phyloP scores from a whole-genome alignment of 2,329 filamentous ascomycete genomes.

The Ophiocordyceps camponoti-saundersi region DNA sequence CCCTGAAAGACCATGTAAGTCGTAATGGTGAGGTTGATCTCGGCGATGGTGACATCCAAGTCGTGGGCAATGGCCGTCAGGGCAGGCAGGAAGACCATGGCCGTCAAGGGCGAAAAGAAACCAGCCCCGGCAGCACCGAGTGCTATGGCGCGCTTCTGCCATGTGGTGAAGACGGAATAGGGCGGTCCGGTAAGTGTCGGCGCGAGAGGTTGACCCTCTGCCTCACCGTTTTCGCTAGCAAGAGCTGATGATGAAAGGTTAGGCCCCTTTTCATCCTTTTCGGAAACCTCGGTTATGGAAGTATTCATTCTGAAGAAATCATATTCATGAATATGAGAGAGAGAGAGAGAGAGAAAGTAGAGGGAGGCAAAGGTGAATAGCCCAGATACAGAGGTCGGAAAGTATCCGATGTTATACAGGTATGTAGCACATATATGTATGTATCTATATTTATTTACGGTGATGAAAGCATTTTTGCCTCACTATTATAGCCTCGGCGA shows the following conservation, averaged over 20 bases:
- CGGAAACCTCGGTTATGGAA: neutral
- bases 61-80: constrained; percentile 29
- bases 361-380: neutral
- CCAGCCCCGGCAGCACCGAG: constrained; percentile 19
- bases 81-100: constrained; percentile 38
- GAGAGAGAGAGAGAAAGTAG: neutral
- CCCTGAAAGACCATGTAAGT: constrained; percentile 45
- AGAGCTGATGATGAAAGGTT: neutral
- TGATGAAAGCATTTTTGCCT: neutral
- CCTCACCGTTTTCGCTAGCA: neutral
- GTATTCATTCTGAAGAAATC: neutral
- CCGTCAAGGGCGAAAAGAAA: constrained; percentile 28
- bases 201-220: neutral
- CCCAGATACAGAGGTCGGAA: too few species aligned
- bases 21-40: constrained; percentile 34
- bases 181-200: constrained; percentile 3
- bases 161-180: constrained; percentile 21
- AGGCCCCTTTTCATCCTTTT: neutral
- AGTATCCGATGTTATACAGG: too few species aligned
- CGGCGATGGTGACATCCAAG: constrained; percentile 21
- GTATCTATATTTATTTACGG: too few species aligned
- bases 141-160: constrained; percentile 24
- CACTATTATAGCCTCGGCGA: neutral
- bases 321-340: neutral
- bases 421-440: neutral